phyloP scores from a whole-genome alignment of 2,329 filamentous ascomycete genomes.

The Sclerotinia trifoliorum region DNA sequence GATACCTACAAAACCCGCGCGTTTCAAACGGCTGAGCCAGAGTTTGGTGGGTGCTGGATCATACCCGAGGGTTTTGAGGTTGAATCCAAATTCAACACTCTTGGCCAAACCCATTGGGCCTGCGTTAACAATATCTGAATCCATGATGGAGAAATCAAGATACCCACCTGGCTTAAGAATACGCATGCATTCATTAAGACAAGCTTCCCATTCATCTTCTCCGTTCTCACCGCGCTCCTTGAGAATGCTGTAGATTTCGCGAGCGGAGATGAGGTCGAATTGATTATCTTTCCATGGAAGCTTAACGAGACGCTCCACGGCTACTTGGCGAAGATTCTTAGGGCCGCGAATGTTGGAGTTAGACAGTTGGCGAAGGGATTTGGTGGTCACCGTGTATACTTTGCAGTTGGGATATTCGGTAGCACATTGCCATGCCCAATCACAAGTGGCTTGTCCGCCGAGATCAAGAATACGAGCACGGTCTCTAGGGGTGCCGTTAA shows the following conservation, averaged over 20 bases:
- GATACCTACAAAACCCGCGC: conserved; percentile 74
- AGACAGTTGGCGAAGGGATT: conserved; percentile 65
- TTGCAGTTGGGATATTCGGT: conserved; percentile 80
- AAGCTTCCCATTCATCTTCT: conserved; percentile 84
- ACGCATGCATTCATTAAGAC: conserved; percentile 81
- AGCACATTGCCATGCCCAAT: conserved; percentile 95
- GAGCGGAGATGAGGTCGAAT: conserved; percentile 89
- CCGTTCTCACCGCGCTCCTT: conserved; percentile 68
- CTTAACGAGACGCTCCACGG: conserved; percentile 71
- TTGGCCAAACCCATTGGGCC: conserved; percentile 77
- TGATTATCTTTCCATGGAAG: conserved; percentile 82
- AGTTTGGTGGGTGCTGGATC: conserved; percentile 79
- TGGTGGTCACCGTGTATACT: conserved; percentile 83
- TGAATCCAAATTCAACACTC: conserved; percentile 88
- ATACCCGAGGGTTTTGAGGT: conserved; percentile 84
- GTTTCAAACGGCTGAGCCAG: conserved; percentile 72
- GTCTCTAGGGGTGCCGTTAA: conserved; percentile 48
- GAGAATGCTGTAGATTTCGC: conserved; percentile 80
- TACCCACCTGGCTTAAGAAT: conserved; percentile 88
- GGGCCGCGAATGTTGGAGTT: conserved; percentile 79
- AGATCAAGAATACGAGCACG: conserved; percentile 77
- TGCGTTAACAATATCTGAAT: conserved; percentile 84
- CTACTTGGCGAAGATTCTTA: conserved; percentile 79
- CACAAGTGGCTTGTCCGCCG: conserved; percentile 78
- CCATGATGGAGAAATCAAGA: conserved; percentile 85